phyloP scores from a whole-genome alignment of 805 yeast species.

The Zygotorulaspora chibaensis region DNA sequence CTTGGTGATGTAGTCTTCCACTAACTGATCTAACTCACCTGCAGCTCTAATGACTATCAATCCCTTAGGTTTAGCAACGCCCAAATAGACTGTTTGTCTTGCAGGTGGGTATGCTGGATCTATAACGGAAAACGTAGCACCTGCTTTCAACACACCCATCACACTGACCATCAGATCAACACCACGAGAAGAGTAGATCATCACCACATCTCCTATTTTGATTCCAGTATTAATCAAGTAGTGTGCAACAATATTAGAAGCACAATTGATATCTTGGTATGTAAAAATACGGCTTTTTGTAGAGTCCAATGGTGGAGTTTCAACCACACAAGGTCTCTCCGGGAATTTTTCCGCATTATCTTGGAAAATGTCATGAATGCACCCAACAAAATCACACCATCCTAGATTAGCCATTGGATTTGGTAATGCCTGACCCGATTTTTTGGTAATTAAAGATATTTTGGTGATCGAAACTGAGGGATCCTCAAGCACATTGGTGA shows the following conservation, averaged over 20 bases:
- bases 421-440: conserved; percentile 62
- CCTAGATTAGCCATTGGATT: conserved; percentile 84
- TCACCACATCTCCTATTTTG: conserved; percentile 87
- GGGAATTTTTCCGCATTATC: conserved; percentile 82
- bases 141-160: conserved; percentile 96
- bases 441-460: conserved; percentile 62
- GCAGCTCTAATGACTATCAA: conserved; percentile 88
- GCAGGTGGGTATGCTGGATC: conserved; percentile 99
- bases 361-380: conserved; percentile 93
- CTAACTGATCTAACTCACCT: conserved; percentile 72
- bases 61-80: conserved; percentile 91
- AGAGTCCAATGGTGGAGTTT: conserved; percentile 64
- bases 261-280: conserved; percentile 83
- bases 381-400: conserved; percentile 89
- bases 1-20: conserved; percentile 66
- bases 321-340: conserved; percentile 85
- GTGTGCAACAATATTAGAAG: conserved; percentile 91
- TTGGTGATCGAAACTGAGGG: conserved; percentile 49
- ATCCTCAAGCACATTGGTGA: conserved; percentile 36
- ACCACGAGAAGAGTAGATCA: conserved; percentile 97
- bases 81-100: conserved; percentile 86
- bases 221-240: conserved; percentile 78
- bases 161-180: conserved; percentile 96
- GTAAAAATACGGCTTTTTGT: conserved; percentile 65
- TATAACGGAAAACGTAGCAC: conserved; percentile 96